These are phyloP conservation scores for Dendrobium catenatum DNA, from an alignment of 106 monocot genomes.

Conservation along the genomic window DNA sequence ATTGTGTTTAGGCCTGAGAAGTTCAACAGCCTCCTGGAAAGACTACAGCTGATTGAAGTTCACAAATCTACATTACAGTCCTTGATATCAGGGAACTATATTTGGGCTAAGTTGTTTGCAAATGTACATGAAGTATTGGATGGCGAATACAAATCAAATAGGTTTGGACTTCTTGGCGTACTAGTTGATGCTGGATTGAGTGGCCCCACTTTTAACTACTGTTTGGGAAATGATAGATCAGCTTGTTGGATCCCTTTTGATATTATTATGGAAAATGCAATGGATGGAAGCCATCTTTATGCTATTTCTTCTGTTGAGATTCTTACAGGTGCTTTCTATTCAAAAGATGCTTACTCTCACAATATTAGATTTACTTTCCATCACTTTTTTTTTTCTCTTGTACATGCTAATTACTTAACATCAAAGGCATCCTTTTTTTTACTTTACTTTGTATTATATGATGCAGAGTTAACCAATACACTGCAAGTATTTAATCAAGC, in stretches of 20 bases:
- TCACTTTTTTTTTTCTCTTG: neutral
- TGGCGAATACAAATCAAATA: conserved; percentile 20
- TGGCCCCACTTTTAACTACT: conserved; percentile 20
- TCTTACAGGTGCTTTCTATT: conserved; percentile 52
- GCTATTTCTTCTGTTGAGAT: conserved; percentile 60
- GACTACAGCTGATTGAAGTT: conserved; percentile 44
- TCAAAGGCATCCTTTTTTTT: neutral
- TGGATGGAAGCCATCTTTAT: conserved; percentile 76
- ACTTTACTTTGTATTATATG: neutral
- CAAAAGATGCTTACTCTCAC: neutral
- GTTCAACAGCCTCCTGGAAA: conserved; percentile 60
- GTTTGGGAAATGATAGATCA: conserved; percentile 33
- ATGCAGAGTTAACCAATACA: conserved; percentile 59
- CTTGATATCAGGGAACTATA: conserved; percentile 12
- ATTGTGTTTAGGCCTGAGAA: conserved; percentile 46
- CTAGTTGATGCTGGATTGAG: conserved; percentile 31
- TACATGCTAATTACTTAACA: neutral
- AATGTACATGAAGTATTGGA: conserved; percentile 38
- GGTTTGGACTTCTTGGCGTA: conserved; percentile 36
- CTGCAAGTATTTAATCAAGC: conserved; percentile 77
- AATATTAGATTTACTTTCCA: neutral
- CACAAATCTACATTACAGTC: conserved; percentile 28
- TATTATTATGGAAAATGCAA: conserved; percentile 75
- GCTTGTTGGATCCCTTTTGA: conserved; percentile 83
- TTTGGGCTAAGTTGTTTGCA: conserved; percentile 32